Conservation (phyloP, 306 rosid species). For the Trichosanthes cucumerina region DNA sequence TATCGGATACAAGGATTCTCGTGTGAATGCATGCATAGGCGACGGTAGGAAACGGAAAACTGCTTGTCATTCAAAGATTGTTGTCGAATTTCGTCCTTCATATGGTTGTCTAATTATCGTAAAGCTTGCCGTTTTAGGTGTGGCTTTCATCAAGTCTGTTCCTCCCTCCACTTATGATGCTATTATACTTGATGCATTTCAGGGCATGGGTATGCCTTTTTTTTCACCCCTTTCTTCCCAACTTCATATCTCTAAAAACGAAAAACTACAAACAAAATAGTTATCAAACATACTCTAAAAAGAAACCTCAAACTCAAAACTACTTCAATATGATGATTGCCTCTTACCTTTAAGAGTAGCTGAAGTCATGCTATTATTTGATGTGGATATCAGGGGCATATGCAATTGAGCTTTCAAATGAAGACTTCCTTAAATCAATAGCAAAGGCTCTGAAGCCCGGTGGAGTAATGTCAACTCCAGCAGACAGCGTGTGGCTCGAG, state of each 20-base stretch:
- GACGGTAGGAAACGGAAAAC: slow-evolving; percentile 25
- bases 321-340: no score
- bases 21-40: slow-evolving; percentile 34
- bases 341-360: background rate
- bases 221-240: background rate
- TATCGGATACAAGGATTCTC: slow-evolving; percentile 50
- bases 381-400: slow-evolving; percentile 4
- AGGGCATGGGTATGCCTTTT: slow-evolving; percentile 20
- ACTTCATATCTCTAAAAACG: background rate
- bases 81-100: background rate
- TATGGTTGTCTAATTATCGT: background rate
- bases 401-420: slow-evolving; percentile 32
- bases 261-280: background rate
- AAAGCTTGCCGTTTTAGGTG: slow-evolving; percentile 8
- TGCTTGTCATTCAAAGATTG: background rate
- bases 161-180: slow-evolving; percentile 33
- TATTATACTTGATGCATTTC: slow-evolving; percentile 35
- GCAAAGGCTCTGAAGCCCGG: slow-evolving; percentile 43
- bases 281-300: background rate
- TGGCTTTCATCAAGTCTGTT: slow-evolving; percentile 24
- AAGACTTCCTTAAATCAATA: slow-evolving; percentile 31
- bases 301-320: background rate
- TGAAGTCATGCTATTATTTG: background rate
- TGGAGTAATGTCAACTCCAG: slow-evolving; percentile 50
- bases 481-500: slow-evolving; percentile 61